Evolutionary conservation across 2,329 filamentous ascomycete species (phyloP).

Genomic region (Talaromyces amestolkiae): DNA sequence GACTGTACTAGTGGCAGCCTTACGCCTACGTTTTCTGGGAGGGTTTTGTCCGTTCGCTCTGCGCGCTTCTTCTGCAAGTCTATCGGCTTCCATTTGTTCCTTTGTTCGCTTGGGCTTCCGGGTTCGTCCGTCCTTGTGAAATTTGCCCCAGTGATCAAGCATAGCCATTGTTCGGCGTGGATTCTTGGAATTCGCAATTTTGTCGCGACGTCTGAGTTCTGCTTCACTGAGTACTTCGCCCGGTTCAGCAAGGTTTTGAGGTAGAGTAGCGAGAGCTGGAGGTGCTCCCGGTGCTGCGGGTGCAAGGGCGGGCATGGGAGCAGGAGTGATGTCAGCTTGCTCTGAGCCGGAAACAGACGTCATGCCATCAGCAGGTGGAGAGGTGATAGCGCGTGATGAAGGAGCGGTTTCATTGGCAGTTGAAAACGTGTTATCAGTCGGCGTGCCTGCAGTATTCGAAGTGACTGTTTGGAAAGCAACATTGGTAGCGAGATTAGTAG

Average conservation of each 20-base stretch:
- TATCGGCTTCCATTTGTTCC: constrained; percentile 45
- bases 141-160: constrained; percentile 46
- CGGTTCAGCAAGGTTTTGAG: constrained; percentile 16
- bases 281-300: constrained; percentile 17
- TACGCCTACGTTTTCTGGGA: constrained; percentile 26
- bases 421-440: not conserved
- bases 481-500: constrained; percentile 2
- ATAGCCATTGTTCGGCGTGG: constrained; percentile 46
- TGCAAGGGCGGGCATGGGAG: constrained; percentile 14
- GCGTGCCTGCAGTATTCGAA: not conserved
- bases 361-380: constrained; percentile 6
- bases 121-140: constrained; percentile 43
- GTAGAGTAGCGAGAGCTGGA: constrained; percentile 22
- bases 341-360: not conserved
- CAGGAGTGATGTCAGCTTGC: constrained; percentile 14
- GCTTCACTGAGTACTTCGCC: constrained; percentile 28
- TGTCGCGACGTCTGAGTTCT: constrained; percentile 36
- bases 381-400: constrained; percentile 16
- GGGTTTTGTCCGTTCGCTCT: constrained; percentile 29
- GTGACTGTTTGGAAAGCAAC: not conserved
- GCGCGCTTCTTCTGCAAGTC: constrained; percentile 29
- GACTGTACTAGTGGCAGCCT: constrained; percentile 9
- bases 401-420: not conserved
- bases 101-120: constrained; percentile 46
- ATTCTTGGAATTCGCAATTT: constrained; percentile 45